A percentile compares a stretch with the other conserved stretches of the same genome.
These are phyloP conservation scores for Geotrichum candidum DNA, from an alignment of 1,139 yeast species.

Conservation along the genomic window DNA sequence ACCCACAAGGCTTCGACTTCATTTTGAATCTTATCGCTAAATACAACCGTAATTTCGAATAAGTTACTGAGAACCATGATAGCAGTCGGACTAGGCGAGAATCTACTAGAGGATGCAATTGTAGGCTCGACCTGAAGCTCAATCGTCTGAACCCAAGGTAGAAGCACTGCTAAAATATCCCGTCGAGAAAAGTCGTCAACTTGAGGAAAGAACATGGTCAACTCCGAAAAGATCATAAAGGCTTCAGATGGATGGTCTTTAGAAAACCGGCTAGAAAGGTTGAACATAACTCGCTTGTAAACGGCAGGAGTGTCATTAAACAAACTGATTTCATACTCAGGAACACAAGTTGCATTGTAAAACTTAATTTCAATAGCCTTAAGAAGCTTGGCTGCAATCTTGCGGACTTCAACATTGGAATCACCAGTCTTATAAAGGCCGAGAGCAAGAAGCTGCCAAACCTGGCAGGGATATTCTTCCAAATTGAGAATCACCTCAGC, in stretches of 20 bases:
- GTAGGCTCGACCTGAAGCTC: constrained; percentile 55
- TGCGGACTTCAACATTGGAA: constrained; percentile 52
- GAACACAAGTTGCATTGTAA: constrained; percentile 44
- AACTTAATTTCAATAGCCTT: constrained; percentile 50
- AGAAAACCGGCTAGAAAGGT: constrained; percentile 59
- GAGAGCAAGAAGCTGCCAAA: constrained; percentile 56
- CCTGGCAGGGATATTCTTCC: constrained; percentile 42
- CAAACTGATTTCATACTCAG: constrained; percentile 54
- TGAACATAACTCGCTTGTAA: constrained; percentile 69
- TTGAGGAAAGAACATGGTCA: constrained; percentile 61
- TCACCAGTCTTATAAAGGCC: constrained; percentile 68
- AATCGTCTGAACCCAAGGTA: constrained; percentile 87
- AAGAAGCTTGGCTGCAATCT: constrained; percentile 55
- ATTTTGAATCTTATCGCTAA: constrained; percentile 65
- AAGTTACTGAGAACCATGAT: constrained; percentile 74
- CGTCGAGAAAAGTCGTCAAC: constrained; percentile 59
- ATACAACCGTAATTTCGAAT: constrained; percentile 76
- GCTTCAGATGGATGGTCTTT: constrained; percentile 53
- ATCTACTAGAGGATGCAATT: constrained; percentile 3
- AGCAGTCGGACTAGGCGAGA: constrained; percentile 32
- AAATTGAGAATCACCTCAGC: constrained; percentile 53
- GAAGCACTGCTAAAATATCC: constrained; percentile 69
- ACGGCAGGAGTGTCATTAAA: constrained; percentile 64
- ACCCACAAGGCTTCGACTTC: constrained; percentile 96
- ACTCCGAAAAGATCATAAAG: constrained; percentile 59